Conservation (phyloP, 1,139 yeast species). For the Lodderomyces pseudojiufengensis region DNA sequence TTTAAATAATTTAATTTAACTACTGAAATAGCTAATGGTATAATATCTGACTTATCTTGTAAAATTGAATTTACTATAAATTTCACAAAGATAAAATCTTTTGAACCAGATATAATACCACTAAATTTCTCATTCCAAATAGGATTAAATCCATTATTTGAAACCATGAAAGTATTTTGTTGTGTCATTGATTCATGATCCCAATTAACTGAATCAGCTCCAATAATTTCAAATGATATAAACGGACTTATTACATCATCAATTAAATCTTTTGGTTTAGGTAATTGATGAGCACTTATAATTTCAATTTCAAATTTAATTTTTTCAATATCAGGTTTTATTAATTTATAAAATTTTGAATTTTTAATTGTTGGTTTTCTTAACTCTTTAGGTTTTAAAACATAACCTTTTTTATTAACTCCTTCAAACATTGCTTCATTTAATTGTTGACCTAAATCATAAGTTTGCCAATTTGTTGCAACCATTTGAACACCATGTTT, state of each 20-base stretch:
- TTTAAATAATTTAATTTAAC: slow-evolving; percentile 55
- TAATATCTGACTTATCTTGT: slow-evolving; percentile 22
- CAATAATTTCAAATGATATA: slow-evolving; percentile 55
- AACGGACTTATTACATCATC: slow-evolving; percentile 49
- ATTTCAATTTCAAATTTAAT: slow-evolving; percentile 40
- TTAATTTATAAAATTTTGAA: slow-evolving; percentile 10
- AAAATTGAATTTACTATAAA: slow-evolving; percentile 22
- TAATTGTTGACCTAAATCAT: slow-evolving; percentile 85
- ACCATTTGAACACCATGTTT: slow-evolving; percentile 86
- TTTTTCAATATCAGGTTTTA: slow-evolving; percentile 4
- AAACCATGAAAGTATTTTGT: slow-evolving; percentile 32
- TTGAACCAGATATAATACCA: slow-evolving; percentile 31
- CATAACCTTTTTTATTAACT: slow-evolving; percentile 61
- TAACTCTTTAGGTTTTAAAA: slow-evolving; percentile 61
- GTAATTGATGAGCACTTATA: slow-evolving; percentile 83
- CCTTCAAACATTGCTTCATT: slow-evolving; percentile 78
- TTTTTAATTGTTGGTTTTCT: slow-evolving; percentile 33
- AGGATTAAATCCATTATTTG: slow-evolving; percentile 81
- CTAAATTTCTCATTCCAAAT: slow-evolving; percentile 61
- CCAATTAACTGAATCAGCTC: slow-evolving; percentile 30
- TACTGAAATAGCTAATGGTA: slow-evolving; percentile 56
- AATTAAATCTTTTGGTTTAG: slow-evolving; percentile 46
- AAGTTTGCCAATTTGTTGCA: slow-evolving; percentile 96
- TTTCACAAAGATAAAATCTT: slow-evolving; percentile 34
- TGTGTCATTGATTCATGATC: slow-evolving; percentile 13